Conservation (phyloP, 2,329 filamentous ascomycete species). For the Calonectria pseudoreteaudii region DNA sequence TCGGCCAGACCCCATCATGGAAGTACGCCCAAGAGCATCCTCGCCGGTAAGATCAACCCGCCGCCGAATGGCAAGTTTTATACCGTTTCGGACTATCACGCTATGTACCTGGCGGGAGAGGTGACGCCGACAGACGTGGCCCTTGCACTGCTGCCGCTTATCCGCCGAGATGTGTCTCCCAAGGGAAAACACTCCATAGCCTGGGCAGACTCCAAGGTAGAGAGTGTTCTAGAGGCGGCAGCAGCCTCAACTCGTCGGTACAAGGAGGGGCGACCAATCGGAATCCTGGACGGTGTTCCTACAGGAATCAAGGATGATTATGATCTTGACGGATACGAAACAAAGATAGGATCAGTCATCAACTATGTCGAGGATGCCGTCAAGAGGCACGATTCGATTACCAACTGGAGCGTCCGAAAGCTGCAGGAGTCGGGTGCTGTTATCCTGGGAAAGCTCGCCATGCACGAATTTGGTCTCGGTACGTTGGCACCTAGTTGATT, state of each 20-base stretch:
- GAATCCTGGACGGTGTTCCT: slow-evolving; percentile 78
- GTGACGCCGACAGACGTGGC: slow-evolving; percentile 60
- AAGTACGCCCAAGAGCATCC: slow-evolving; percentile 3
- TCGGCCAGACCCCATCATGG: slow-evolving; percentile 23
- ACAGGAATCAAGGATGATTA: slow-evolving; percentile 83
- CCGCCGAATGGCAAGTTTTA: slow-evolving; percentile 49
- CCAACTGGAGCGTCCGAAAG: slow-evolving; percentile 78
- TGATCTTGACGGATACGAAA: slow-evolving; percentile 79
- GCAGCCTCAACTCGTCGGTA: slow-evolving; percentile 59
- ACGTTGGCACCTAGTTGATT: slow-evolving; percentile 34
- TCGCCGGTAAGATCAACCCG: slow-evolving; percentile 40
- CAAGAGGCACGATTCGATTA: slow-evolving; percentile 53
- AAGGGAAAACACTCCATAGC: slow-evolving; percentile 55
- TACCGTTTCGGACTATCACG: slow-evolving; percentile 59
- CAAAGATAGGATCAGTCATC: slow-evolving; percentile 70
- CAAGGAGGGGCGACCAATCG: slow-evolving; percentile 67
- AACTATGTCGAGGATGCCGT: slow-evolving; percentile 65
- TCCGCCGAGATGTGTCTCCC: slow-evolving; percentile 52
- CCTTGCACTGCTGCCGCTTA: slow-evolving; percentile 57
- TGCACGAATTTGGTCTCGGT: slow-evolving; percentile 83
- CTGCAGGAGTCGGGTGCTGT: slow-evolving; percentile 78
- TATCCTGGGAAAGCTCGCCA: slow-evolving; percentile 77
- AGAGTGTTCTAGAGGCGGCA: slow-evolving; percentile 56
- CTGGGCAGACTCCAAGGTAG: slow-evolving; percentile 58
- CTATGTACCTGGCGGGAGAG: slow-evolving; percentile 57